Conservation (phyloP, 495 filamentous ascomycete species). For the Trichocladium antarcticum region DNA sequence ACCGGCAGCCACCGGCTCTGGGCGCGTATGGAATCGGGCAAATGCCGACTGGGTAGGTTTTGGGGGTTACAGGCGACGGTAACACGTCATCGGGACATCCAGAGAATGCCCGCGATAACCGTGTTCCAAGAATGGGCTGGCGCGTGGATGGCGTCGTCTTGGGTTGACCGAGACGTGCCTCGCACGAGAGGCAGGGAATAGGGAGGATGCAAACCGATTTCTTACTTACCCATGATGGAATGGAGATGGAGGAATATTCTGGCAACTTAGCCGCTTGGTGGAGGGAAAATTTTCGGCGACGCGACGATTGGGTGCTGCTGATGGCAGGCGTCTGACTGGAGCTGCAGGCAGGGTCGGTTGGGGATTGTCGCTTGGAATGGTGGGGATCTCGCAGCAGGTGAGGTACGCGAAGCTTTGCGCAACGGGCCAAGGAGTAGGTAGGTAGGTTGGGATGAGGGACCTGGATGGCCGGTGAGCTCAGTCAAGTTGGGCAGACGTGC, state of each 20-base stretch:
- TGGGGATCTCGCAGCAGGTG: constrained; percentile 18
- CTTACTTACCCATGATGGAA: constrained; percentile 38
- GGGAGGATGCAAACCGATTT: constrained; percentile 19
- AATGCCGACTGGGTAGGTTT: constrained; percentile 17
- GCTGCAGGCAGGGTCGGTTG: constrained; percentile 19
- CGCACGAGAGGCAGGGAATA: neutral
- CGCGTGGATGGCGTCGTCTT: too few relatives aligned
- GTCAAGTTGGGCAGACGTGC: constrained; percentile 23
- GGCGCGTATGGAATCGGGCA: constrained; percentile 16
- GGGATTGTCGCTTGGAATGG: constrained; percentile 12
- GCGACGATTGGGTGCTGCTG: constrained; percentile 27
- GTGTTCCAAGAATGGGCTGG: constrained; percentile 10
- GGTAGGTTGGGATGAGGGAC: constrained; percentile 5
- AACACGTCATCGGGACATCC: constrained; percentile 35
- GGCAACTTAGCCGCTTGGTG: constrained; percentile 35
- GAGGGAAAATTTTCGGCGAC: constrained; percentile 24
- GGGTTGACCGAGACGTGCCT: too few relatives aligned
- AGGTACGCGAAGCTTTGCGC: constrained; percentile 22
- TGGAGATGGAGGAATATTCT: constrained; percentile 22
- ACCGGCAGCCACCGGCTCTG: constrained; percentile 6
- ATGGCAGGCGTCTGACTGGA: constrained; percentile 15
- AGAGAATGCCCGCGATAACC: constrained; percentile 25
- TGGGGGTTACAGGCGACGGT: constrained; percentile 27
- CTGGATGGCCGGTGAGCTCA: constrained; percentile 9
- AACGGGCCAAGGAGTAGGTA: constrained; percentile 16